These are phyloP conservation scores for Kregervanrija delftensis DNA, from an alignment of 805 yeast species.

Conservation along the genomic window DNA sequence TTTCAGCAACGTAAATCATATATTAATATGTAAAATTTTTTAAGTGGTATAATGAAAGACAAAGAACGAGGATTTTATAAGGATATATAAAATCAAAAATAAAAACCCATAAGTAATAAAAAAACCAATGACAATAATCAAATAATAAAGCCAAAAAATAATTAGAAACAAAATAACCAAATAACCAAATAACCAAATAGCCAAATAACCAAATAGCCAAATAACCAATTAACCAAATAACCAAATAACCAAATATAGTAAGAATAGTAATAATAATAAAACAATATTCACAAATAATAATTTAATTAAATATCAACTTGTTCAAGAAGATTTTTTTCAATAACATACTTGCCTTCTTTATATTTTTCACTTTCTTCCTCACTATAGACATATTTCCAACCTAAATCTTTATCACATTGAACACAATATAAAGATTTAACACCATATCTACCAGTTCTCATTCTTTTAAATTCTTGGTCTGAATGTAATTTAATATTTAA, in stretches of 20 bases:
- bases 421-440: conserved; percentile 24
- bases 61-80: no score
- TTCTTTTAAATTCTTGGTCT: conserved; percentile 18
- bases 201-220: no score
- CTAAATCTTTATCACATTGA: conserved; percentile 25
- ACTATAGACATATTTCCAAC: conserved; percentile 30
- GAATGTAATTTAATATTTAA: conserved; percentile 19
- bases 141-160: no score
- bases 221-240: no score
- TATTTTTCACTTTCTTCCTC: conserved; percentile 24
- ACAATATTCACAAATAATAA: background rate
- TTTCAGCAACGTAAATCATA: no score
- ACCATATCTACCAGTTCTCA: conserved; percentile 29
- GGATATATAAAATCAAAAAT: no score
- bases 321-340: conserved; percentile 24
- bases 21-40: no score
- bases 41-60: no score
- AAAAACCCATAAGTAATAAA: no score
- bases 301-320: conserved; percentile 14
- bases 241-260: background rate
- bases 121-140: no score
- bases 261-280: background rate
- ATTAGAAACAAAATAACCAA: no score
- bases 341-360: conserved; percentile 29
- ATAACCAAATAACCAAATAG: no score